Conservation (phyloP, 257 asterid species). For the Solanum bulbocastanum region DNA sequence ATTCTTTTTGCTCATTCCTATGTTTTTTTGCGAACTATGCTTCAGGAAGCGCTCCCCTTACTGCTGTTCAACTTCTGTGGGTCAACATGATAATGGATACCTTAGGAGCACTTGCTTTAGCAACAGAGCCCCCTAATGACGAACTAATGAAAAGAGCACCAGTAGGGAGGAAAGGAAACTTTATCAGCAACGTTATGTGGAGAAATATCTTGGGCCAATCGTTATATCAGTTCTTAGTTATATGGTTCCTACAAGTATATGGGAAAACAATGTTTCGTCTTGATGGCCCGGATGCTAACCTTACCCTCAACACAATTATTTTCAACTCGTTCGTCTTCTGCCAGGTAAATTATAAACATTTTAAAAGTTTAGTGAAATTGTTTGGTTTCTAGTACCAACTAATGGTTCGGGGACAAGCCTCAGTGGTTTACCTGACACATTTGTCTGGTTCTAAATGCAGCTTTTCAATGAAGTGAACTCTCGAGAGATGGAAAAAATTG, state of each 20-base stretch:
- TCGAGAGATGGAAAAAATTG: constrained; percentile 38
- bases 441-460: constrained; percentile 10
- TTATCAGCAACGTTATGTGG: constrained; percentile 12
- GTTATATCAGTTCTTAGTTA: background rate
- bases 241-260: constrained; percentile 3
- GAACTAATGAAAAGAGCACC: constrained; percentile 10
- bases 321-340: constrained; percentile 5
- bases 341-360: constrained; percentile 1
- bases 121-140: constrained; percentile 12
- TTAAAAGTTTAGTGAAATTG: background rate
- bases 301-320: constrained; percentile 5
- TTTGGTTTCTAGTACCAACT: background rate
- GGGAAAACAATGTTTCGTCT: constrained; percentile 2
- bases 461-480: constrained; percentile 38
- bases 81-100: constrained; percentile 19
- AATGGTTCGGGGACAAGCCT: background rate
- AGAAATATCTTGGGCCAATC: constrained; percentile 13
- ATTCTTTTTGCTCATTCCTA: background rate
- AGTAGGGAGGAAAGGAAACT: constrained; percentile 7
- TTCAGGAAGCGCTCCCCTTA: constrained; percentile 11
- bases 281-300: constrained; percentile 2
- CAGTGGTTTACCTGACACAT: background rate
- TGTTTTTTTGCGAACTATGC: background rate
- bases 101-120: constrained; percentile 10
- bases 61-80: constrained; percentile 21